Conservation (phyloP, 176 grass and related monocot genomes). For the Calamus simplicifolius region DNA sequence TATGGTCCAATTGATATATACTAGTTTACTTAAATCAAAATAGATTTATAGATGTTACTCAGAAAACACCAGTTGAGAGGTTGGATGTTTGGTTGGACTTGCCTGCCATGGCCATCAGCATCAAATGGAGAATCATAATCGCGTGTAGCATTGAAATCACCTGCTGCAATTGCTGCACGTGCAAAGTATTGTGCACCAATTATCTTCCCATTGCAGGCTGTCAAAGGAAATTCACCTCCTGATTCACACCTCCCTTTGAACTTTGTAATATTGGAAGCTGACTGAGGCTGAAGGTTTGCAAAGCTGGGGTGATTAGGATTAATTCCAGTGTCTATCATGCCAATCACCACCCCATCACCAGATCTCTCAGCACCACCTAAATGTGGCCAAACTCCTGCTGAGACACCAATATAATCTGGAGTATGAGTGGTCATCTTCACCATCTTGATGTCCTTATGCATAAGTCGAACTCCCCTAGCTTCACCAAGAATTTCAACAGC, state of each 20-base stretch:
- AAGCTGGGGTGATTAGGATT: conserved; percentile 84
- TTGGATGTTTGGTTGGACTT: neutral
- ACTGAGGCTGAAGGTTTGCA: conserved; percentile 4
- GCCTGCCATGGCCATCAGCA: conserved; percentile 94
- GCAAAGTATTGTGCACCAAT: conserved; percentile 74
- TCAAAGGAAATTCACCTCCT: conserved; percentile 57
- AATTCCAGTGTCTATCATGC: conserved; percentile 90
- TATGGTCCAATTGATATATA: too few relatives aligned
- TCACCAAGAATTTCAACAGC: conserved; percentile 27
- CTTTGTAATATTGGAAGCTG: conserved; percentile 14
- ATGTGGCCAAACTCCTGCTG: conserved; percentile 56
- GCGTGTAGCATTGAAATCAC: conserved; percentile 76
- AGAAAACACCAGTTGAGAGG: neutral
- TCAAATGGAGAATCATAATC: conserved; percentile 94
- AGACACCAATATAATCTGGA: conserved; percentile 57
- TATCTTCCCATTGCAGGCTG: conserved; percentile 76
- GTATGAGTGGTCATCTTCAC: conserved; percentile 65
- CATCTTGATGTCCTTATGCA: conserved; percentile 82
- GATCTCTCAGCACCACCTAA: conserved; percentile 52
- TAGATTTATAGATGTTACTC: too few relatives aligned
- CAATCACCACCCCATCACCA: conserved; percentile 73
- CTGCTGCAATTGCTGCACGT: conserved; percentile 46
- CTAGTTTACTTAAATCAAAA: too few relatives aligned
- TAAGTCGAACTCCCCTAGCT: conserved; percentile 29
- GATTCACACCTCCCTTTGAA: conserved; percentile 71